phyloP scores from a whole-genome alignment of 2,329 filamentous ascomycete genomes.

The Colletotrichum chlorophyti region DNA sequence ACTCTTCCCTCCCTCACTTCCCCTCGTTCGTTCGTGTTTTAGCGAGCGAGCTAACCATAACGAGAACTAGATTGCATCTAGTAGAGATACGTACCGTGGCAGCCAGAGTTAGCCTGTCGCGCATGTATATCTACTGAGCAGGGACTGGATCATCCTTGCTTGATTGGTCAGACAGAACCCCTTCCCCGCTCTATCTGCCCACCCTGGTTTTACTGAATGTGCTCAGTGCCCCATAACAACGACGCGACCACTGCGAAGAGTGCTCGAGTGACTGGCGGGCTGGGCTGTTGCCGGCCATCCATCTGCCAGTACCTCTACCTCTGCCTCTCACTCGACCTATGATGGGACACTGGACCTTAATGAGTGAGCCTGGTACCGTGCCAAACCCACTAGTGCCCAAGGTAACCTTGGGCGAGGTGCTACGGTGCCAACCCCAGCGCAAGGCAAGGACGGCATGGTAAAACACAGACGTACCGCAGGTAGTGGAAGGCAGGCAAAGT shows the following conservation, averaged over 20 bases:
- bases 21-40: conserved; percentile 28
- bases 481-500: too few species aligned
- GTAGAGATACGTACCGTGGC: conserved; percentile 20
- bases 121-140: conserved; percentile 24
- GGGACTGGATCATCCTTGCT: neutral
- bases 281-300: neutral
- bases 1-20: too few species aligned
- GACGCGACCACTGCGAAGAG: conserved; percentile 2
- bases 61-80: conserved; percentile 4
- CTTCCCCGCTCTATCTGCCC: conserved; percentile 27
- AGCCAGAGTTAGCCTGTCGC: conserved; percentile 17
- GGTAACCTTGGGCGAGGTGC: conserved; percentile 8
- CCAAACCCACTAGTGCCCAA: too few species aligned
- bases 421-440: too few species aligned
- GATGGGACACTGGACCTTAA: too few species aligned
- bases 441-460: too few species aligned
- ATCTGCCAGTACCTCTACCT: neutral
- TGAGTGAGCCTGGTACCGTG: too few species aligned
- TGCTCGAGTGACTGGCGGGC: neutral
- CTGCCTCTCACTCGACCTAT: too few species aligned
- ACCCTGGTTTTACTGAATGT: conserved; percentile 3
- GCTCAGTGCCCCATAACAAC: conserved; percentile 9
- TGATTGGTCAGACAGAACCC: conserved; percentile 19
- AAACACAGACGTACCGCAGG: too few species aligned
- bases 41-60: conserved; percentile 10